Evolutionary conservation across 768 basidiomycete species (phyloP).

Genomic region (Psilocybe subaeruginosa): DNA sequence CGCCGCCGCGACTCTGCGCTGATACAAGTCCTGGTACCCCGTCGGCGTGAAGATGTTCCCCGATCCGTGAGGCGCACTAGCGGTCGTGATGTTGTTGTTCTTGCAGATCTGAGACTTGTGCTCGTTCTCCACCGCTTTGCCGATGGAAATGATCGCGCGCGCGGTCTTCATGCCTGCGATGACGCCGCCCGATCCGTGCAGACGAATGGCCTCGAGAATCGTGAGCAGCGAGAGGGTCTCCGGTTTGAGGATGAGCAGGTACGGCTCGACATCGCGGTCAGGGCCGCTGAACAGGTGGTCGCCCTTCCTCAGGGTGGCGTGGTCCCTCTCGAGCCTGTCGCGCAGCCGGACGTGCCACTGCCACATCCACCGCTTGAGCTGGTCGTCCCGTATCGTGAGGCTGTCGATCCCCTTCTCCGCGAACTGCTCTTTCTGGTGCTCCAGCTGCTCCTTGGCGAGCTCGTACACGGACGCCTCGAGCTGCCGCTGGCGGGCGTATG

Average conservation of each 20-base stretch:
- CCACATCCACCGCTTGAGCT: slow-evolving; percentile 84
- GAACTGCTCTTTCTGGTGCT: slow-evolving; percentile 62
- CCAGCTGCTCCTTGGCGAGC: slow-evolving; percentile 72
- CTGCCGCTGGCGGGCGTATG: slow-evolving; percentile 75
- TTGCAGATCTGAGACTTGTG: slow-evolving; percentile 85
- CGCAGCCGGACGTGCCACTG: slow-evolving; percentile 75
- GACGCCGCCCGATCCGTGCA: slow-evolving; percentile 79
- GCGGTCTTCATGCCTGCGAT: slow-evolving; percentile 88
- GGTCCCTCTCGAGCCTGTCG: slow-evolving; percentile 50
- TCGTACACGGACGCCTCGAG: slow-evolving; percentile 89
- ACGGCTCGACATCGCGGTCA: slow-evolving; percentile 29
- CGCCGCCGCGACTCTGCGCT: slow-evolving; percentile 67
- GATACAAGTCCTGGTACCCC: slow-evolving; percentile 64
- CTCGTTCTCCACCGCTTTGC: slow-evolving; percentile 87
- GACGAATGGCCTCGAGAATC: slow-evolving; percentile 86
- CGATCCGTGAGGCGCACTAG: slow-evolving; percentile 42
- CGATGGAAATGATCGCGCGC: slow-evolving; percentile 77
- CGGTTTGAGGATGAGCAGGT: slow-evolving; percentile 77
- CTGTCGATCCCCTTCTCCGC: slow-evolving; percentile 58
- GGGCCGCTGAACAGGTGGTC: slow-evolving; percentile 1
- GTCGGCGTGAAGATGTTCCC: slow-evolving; percentile 53
- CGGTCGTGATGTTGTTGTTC: slow-evolving; percentile 50
- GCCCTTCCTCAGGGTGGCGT: slow-evolving; percentile 47
- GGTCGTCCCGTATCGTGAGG: slow-evolving; percentile 43
- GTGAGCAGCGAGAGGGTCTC: slow-evolving; percentile 86